These are phyloP conservation scores for Gaeumannomyces sp. DNA, from an alignment of 2,329 filamentous ascomycete genomes.

Conservation along the genomic window DNA sequence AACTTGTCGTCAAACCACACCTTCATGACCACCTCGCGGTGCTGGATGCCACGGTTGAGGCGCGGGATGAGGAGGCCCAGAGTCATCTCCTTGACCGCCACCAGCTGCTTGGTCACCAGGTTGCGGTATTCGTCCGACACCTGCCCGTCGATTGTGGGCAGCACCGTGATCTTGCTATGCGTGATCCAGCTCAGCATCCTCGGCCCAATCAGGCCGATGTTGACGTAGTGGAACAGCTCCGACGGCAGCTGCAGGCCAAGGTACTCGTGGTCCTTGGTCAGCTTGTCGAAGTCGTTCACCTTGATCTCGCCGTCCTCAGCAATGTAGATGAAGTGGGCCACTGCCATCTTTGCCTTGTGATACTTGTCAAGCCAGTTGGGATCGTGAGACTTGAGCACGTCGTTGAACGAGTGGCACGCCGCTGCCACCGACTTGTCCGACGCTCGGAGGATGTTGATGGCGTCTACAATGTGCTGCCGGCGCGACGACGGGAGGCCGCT, in stretches of 20 bases:
- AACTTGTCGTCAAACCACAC: conserved; percentile 78
- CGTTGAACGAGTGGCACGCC: conserved; percentile 71
- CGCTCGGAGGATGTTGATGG: conserved; percentile 70
- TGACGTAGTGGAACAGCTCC: conserved; percentile 86
- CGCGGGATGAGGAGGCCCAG: conserved; percentile 72
- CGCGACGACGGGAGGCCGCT: conserved; percentile 40
- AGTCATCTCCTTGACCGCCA: conserved; percentile 68
- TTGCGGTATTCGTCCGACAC: conserved; percentile 74
- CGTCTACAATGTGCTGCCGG: conserved; percentile 63
- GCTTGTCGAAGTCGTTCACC: conserved; percentile 64
- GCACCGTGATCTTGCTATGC: conserved; percentile 68
- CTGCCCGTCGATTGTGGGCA: conserved; percentile 80
- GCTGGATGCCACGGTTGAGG: conserved; percentile 76
- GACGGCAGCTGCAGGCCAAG: conserved; percentile 84
- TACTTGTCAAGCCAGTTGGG: conserved; percentile 79
- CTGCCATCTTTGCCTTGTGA: conserved; percentile 74
- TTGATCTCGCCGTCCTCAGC: conserved; percentile 69
- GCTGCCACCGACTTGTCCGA: conserved; percentile 63
- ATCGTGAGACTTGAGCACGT: conserved; percentile 66
- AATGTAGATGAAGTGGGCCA: conserved; percentile 84
- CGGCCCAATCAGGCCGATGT: conserved; percentile 72
- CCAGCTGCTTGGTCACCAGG: conserved; percentile 68
- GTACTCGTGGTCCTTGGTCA: conserved; percentile 82
- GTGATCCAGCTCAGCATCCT: conserved; percentile 78
- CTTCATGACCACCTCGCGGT: conserved; percentile 68